phyloP scores from a whole-genome alignment of 2,329 filamentous ascomycete genomes.

The Beauveria rudraprayagi region DNA sequence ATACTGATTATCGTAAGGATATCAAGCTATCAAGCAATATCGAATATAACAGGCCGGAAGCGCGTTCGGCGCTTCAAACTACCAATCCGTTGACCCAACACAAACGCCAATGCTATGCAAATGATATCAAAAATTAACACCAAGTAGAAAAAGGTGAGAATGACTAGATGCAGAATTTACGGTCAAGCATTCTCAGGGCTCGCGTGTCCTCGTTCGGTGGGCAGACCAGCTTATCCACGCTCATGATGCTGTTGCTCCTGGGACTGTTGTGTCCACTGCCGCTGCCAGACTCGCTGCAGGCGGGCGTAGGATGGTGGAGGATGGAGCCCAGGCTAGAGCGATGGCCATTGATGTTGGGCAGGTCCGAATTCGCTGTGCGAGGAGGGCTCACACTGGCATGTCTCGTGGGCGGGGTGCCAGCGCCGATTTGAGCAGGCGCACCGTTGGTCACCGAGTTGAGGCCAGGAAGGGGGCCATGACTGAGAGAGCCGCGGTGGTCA shows the following conservation, averaged over 20 bases:
- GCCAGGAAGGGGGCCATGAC: slow-evolving; percentile 37
- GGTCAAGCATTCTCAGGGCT: slow-evolving; percentile 58
- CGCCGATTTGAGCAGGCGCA: slow-evolving; percentile 20
- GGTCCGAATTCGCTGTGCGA: slow-evolving; percentile 31
- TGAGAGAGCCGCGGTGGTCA: slow-evolving; percentile 8
- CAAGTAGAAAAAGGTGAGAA: neutral
- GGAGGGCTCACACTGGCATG: slow-evolving; percentile 42
- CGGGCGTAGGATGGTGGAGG: slow-evolving; percentile 43
- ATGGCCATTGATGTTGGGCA: slow-evolving; percentile 15
- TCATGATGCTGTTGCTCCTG: slow-evolving; percentile 19
- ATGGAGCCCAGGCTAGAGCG: slow-evolving; percentile 41
- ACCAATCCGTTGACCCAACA: neutral
- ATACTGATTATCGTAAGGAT: too few relatives aligned
- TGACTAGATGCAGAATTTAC: slow-evolving; percentile 38
- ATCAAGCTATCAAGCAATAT: neutral
- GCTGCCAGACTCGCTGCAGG: slow-evolving; percentile 37
- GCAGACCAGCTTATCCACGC: slow-evolving; percentile 9
- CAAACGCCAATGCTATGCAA: slow-evolving; percentile 1
- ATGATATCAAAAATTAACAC: slow-evolving; percentile 6
- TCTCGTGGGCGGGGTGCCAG: slow-evolving; percentile 37
- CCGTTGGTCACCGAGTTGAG: slow-evolving; percentile 27
- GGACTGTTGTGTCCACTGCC: slow-evolving; percentile 36
- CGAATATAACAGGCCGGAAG: neutral
- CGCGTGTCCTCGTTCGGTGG: slow-evolving; percentile 50
- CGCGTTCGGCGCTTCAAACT: too few relatives aligned